Base-by-base conservation (phyloP, 768 basidiomycete species). In the Trichaptum fuscoviolaceum region DNA sequence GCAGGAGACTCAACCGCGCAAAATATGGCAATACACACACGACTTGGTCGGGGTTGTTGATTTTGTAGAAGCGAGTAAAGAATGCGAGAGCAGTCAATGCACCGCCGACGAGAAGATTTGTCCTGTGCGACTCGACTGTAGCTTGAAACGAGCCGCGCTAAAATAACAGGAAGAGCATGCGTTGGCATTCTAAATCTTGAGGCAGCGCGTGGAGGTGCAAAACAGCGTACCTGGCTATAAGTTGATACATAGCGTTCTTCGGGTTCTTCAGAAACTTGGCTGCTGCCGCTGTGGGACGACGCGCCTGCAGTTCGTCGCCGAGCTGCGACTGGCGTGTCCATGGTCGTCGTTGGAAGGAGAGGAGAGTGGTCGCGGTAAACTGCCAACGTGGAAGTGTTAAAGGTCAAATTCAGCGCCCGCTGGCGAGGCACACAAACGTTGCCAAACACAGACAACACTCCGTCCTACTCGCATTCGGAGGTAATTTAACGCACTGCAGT, bases 21-120 rank as follows among this genome's bases (percentile, higher is more conserved):
- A 30, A 67, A 26, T 0, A 25, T 17, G 65, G 35, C 57, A 57
- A 58, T 35, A 83, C 92, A 74, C 78, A 95, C 93, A 96, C 94
- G 68, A 96, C 94, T 80, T 95, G 91, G 82, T 95, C 93, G 58
- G 95, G 95, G 74, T 93, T 89, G 74, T 90, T 93, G 75, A 96
- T 93, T 81, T 96, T 93, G 83, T 92, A 96, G 80, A 96, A 95
- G 35, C 95, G 88, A 68, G 95, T 74, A 23, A 87, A 87, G 75
- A 95, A 93, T 24, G 94, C 91, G 63, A 93, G 75, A 2, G 85
- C 81, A 23, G 93, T 95, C 58, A 93, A 81, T 18, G 82, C 72
- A 59, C 80, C 81, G 58, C 91, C 85, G n/a, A 89, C 81, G 27
- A 83, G 77, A 67, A 82, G 78, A 76, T 89, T 93, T 62, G 85